Evolutionary conservation across 1,284 basidiomycete genomes (phyloP).

Genomic region (Phenoliferia sp.): DNA sequence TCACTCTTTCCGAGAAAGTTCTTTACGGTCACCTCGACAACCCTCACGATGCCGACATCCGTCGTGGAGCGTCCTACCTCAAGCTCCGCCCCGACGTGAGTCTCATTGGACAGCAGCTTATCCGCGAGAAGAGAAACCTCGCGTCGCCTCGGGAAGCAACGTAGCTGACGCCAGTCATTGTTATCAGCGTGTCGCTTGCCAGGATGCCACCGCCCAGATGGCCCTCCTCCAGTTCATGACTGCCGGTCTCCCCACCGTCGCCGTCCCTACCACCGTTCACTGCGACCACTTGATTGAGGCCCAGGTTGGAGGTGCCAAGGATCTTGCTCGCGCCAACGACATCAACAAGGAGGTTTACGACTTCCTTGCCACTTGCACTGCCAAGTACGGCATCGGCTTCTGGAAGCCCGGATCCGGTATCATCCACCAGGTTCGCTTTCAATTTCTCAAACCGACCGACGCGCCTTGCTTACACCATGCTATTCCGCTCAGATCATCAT

Average conservation of each 20-base stretch:
- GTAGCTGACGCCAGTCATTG: constrained; percentile 2
- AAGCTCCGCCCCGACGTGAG: constrained; percentile 91
- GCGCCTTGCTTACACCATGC: not conserved
- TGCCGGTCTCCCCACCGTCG: constrained; percentile 93
- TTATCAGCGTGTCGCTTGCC: constrained; percentile 90
- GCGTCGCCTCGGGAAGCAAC: constrained; percentile 6
- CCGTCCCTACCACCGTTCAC: constrained; percentile 96
- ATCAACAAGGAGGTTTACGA: constrained; percentile 99
- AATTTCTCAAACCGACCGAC: not conserved
- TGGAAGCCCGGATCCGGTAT: constrained; percentile 98
- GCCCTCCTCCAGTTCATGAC: constrained; percentile 99
- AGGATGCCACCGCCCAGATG: constrained; percentile 99
- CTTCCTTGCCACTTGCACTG: constrained; percentile 95
- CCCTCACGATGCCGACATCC: constrained; percentile 81
- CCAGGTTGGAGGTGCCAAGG: constrained; percentile 85
- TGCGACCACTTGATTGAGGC: constrained; percentile 99
- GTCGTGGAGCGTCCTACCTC: constrained; percentile 83
- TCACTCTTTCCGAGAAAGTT: constrained; percentile 97
- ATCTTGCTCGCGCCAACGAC: constrained; percentile 84
- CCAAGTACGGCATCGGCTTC: constrained; percentile 99
- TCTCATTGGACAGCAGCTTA: constrained; percentile 26
- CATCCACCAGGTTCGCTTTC: constrained; percentile 41
- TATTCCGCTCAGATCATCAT: constrained; percentile 73
- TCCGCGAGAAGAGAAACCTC: constrained; percentile 10
- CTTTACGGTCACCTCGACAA: constrained; percentile 97